Evolutionary conservation across 1,284 basidiomycete species (phyloP).

Genomic region (Gomphus bonarii): DNA sequence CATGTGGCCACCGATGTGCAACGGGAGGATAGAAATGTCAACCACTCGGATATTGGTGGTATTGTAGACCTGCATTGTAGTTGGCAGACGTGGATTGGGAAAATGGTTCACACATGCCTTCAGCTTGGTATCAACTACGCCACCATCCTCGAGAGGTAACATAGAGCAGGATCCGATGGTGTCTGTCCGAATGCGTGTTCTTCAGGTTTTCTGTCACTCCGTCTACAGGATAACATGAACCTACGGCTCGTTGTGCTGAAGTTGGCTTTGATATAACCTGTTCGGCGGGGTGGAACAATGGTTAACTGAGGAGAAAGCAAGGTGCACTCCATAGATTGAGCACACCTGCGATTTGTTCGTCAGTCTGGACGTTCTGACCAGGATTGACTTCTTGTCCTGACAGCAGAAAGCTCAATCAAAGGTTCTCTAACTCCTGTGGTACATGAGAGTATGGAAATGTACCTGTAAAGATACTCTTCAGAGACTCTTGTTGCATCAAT

Average conservation of each 20-base stretch:
- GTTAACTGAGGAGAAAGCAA: too few relatives aligned
- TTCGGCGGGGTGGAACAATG: too few relatives aligned
- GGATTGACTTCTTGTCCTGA: slow-evolving; percentile 17
- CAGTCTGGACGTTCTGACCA: slow-evolving; percentile 23
- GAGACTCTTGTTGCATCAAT: neutral
- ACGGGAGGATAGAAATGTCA: slow-evolving; percentile 6
- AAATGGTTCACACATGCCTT: slow-evolving; percentile 22
- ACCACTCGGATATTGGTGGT: slow-evolving; percentile 6
- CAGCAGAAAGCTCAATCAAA: too few relatives aligned
- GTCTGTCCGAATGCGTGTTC: slow-evolving; percentile 22
- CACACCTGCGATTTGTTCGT: slow-evolving; percentile 19
- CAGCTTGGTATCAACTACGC: slow-evolving; percentile 47
- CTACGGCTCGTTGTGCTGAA: slow-evolving; percentile 21
- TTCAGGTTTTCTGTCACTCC: neutral
- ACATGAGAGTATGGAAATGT: neutral
- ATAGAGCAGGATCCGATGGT: slow-evolving; percentile 39
- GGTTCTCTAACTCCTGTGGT: slow-evolving; percentile 19
- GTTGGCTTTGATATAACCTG: slow-evolving; percentile 18
- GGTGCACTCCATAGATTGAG: too few relatives aligned
- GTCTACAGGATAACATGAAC: neutral
- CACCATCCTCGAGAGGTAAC: slow-evolving; percentile 46
- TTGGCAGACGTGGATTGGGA: neutral
- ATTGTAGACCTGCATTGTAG: neutral
- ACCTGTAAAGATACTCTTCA: neutral
- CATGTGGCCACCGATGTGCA: slow-evolving; percentile 1